Conservation (phyloP, 805 yeast species). For the Ogataea nakhonphanomensis region DNA sequence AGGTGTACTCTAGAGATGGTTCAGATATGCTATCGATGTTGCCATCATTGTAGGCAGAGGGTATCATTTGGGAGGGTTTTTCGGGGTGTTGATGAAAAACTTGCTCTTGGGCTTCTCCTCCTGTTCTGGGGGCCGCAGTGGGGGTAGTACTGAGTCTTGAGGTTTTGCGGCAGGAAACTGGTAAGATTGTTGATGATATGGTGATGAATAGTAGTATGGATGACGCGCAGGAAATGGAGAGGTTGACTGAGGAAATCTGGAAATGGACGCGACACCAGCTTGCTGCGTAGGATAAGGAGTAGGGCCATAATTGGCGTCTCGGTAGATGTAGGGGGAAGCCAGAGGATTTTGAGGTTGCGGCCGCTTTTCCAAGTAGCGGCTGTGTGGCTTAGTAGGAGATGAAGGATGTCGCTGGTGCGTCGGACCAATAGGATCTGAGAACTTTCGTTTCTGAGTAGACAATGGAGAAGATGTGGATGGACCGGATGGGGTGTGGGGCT, state of each 20-base stretch:
- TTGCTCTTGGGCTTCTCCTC: conserved; percentile 16
- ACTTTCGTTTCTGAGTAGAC: conserved; percentile 18
- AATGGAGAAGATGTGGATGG: conserved; percentile 19
- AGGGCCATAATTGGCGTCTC: conserved; percentile 16
- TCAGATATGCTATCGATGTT: background rate
- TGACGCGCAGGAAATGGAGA: conserved; percentile 14
- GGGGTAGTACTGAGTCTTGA: conserved; percentile 15
- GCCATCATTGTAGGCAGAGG: conserved; percentile 4
- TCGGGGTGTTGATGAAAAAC: conserved; percentile 25
- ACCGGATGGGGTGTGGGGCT: conserved; percentile 9
- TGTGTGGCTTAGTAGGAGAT: conserved; percentile 16
- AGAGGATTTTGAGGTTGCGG: conserved; percentile 14
- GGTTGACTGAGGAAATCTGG: conserved; percentile 11
- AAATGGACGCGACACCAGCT: conserved; percentile 8
- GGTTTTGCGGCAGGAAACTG: conserved; percentile 8
- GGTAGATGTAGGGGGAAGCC: conserved; percentile 23
- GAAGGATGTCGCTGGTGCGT: conserved; percentile 6
- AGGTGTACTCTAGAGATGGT: too few relatives aligned
- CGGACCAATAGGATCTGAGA: conserved; percentile 10
- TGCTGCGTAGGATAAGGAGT: conserved; percentile 4
- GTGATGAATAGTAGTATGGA: conserved; percentile 16
- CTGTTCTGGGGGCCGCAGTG: conserved; percentile 11
- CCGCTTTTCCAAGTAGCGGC: conserved; percentile 16
- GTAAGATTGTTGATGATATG: conserved; percentile 14
- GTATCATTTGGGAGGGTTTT: conserved; percentile 23